These are phyloP conservation scores for Geotrichum carabidarum DNA, from an alignment of 1,139 yeast species.

Conservation along the genomic window DNA sequence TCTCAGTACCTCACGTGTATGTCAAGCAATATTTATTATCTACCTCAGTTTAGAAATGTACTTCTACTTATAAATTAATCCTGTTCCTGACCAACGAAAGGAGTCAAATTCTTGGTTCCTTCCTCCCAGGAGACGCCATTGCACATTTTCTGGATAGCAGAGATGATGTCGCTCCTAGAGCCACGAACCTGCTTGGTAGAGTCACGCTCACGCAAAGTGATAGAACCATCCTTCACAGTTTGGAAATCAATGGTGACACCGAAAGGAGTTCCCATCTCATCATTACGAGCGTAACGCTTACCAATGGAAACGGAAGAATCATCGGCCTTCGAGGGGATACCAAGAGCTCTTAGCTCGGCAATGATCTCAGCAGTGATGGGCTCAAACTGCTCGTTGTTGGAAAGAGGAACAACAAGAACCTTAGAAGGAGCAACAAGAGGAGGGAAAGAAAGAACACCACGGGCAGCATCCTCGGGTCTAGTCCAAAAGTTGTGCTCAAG, in stretches of 20 bases:
- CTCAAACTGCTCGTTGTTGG: conserved; percentile 72
- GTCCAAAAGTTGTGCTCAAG: conserved; percentile 96
- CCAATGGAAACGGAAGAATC: conserved; percentile 98
- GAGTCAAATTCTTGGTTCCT: conserved; percentile 55
- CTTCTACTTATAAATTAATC: not conserved
- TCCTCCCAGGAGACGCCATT: conserved; percentile 75
- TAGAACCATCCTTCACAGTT: conserved; percentile 79
- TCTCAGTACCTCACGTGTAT: not conserved
- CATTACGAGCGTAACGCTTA: conserved; percentile 97
- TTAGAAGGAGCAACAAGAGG: conserved; percentile 97
- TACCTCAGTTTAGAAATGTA: not conserved
- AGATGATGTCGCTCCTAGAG: conserved; percentile 65
- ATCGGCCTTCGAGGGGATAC: conserved; percentile 92
- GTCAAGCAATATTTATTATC: not conserved
- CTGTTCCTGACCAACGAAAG: conserved; percentile 42
- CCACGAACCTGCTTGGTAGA: conserved; percentile 97
- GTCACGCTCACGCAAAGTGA: conserved; percentile 97
- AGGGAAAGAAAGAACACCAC: conserved; percentile 88
- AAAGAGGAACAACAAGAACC: conserved; percentile 90
- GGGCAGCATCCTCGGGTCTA: conserved; percentile 86
- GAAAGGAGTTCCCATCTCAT: conserved; percentile 98
- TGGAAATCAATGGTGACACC: conserved; percentile 98
- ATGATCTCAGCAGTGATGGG: conserved; percentile 66
- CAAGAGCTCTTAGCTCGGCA: conserved; percentile 64
- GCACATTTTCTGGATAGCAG: conserved; percentile 72